Conservation (phyloP, 2,329 filamentous ascomycete genomes). For the Fusarium poae region DNA sequence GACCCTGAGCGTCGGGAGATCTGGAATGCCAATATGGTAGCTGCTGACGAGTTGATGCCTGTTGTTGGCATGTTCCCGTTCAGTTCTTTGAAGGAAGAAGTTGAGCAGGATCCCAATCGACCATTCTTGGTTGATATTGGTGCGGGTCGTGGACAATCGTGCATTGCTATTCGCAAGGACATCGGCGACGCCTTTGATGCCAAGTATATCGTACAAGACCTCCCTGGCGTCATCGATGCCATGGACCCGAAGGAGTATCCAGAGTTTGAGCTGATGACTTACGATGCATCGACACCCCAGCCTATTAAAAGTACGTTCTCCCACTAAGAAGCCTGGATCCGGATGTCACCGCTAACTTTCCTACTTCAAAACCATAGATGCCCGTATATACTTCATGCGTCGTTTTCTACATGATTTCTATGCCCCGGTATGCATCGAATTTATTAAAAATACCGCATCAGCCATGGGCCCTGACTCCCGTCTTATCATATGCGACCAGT, state of each 20-base stretch:
- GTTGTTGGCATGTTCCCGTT: conserved; percentile 55
- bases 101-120: conserved; percentile 48
- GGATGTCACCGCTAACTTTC: background rate
- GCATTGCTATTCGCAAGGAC: conserved; percentile 49
- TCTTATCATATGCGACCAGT: conserved; percentile 53
- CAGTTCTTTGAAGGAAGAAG: conserved; percentile 47
- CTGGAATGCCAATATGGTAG: conserved; percentile 53
- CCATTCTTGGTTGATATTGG: conserved; percentile 52
- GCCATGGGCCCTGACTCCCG: conserved; percentile 53
- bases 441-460: conserved; percentile 49
- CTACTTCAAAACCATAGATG: conserved; percentile 38
- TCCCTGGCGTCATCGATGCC: conserved; percentile 50
- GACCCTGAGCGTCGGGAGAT: conserved; percentile 49
- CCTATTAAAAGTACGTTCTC: conserved; percentile 41
- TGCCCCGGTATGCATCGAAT: conserved; percentile 48
- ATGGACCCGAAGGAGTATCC: conserved; percentile 40
- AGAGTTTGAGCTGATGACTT: conserved; percentile 48
- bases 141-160: conserved; percentile 51
- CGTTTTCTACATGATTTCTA: conserved; percentile 54
- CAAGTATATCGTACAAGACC: conserved; percentile 53
- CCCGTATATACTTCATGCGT: conserved; percentile 53
- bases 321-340: rapidly evolving
- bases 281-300: conserved; percentile 38
- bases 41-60: conserved; percentile 52
- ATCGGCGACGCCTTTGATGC: conserved; percentile 41